Evolutionary conservation across 2,329 filamentous ascomycete species (phyloP), one percentile per base, ranked within the genome.

Genomic region (Fusarium sp.): DNA sequence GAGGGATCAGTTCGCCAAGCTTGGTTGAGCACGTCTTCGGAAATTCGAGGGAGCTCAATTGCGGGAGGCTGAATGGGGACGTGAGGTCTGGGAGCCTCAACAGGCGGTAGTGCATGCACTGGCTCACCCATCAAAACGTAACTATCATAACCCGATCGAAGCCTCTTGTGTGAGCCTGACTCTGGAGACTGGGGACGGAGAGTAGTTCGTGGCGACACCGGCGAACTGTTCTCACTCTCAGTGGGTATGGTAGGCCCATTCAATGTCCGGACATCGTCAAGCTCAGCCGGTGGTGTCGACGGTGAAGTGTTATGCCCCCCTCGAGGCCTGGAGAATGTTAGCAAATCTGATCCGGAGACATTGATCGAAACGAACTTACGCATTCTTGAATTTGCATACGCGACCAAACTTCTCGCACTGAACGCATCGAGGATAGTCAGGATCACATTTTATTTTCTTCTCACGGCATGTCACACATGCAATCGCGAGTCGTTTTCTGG

Each of bases 381-480:
- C 93, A 83, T 93, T 94, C 83, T 94, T 93, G 79, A 94, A 95
- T 82, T 92, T 92, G 88, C 95, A 98, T 24, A 92, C 87, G 54
- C 94, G 89, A 63, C 95, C 94, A 79, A 96, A 96, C 84, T 97
- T 98, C 80, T 96, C 93, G 81, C 95, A 98, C 83, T 98, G 95
- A 61, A 95, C 89, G 78, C 95, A 98, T 76, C 94, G 94, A 44
- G 93, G 93, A 74, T 90, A 92, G 77, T 95, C 94, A 4, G 95
- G 95, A 74, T 98, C 94, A 79, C 95, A 98, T 82, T 97, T 98
- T 84, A 98, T 97, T 87, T 98, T 98, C 90, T 98, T 98, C 84
- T 98, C 95, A 57, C 95, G 90, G 81, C 95, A 98, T 18, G 94
- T 96, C 66, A 97, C 88, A 80, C 95, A 98, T n/a, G 94, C 94